Evolutionary conservation across 805 yeast genomes (phyloP).

Genomic region (Saccharomycopsis sp.): DNA sequence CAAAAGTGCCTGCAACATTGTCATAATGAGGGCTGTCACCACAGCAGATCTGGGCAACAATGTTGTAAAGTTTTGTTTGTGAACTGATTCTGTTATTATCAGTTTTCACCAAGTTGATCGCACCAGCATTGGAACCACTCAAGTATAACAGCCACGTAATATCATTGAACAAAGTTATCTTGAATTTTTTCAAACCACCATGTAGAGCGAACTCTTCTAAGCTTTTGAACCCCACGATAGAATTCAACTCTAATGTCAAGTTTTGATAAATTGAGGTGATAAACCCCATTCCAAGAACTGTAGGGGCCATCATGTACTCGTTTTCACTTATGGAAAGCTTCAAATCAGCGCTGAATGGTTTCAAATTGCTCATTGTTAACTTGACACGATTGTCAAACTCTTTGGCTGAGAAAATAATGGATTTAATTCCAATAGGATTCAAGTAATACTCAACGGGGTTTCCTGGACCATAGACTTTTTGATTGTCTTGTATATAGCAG

Average conservation of each 20-base stretch:
- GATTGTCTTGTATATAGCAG: constrained; percentile 44
- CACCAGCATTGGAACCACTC: constrained; percentile 28
- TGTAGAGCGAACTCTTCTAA: constrained; percentile 29
- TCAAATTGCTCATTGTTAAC: constrained; percentile 40
- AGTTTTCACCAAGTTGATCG: constrained; percentile 28
- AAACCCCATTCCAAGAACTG: constrained; percentile 57
- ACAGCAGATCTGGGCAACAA: constrained; percentile 39
- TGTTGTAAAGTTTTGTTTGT: constrained; percentile 39
- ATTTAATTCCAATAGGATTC: constrained; percentile 48
- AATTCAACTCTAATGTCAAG: constrained; percentile 37
- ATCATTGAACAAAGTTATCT: constrained; percentile 41
- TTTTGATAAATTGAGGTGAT: constrained; percentile 40
- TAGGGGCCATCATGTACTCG: constrained; percentile 5
- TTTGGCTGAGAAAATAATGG: constrained; percentile 39
- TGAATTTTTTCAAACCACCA: constrained; percentile 37
- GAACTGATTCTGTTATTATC: constrained; percentile 30
- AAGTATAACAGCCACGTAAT: constrained; percentile 46
- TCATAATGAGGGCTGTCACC: constrained; percentile 47
- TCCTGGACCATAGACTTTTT: constrained; percentile 55
- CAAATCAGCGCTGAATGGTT: constrained; percentile 29
- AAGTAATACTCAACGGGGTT: constrained; percentile 43
- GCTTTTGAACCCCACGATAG: constrained; percentile 37
- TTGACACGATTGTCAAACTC: constrained; percentile 31
- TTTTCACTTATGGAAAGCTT: constrained; percentile 38
- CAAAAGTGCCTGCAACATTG: constrained; percentile 61